Evolutionary conservation across 805 yeast species (phyloP).

Genomic region (Cyberlindnera maclurae): DNA sequence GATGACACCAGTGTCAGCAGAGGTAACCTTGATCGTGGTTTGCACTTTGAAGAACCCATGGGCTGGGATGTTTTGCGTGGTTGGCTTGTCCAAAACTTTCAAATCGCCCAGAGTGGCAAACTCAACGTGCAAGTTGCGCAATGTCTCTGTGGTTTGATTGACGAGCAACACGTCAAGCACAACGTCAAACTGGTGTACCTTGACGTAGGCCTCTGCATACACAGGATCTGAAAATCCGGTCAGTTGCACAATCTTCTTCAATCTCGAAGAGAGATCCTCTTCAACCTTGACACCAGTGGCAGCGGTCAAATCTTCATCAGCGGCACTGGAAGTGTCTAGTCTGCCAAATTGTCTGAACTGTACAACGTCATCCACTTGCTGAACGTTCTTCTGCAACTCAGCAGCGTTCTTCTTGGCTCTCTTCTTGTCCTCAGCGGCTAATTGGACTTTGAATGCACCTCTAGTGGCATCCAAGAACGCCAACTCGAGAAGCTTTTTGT

Average conservation of each 20-base stretch:
- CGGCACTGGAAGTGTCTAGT: conserved; percentile 35
- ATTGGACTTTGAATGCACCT: conserved; percentile 71
- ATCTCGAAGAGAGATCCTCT: conserved; percentile 65
- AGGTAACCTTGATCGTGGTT: conserved; percentile 86
- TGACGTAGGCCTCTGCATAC: conserved; percentile 94
- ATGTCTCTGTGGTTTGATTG: conserved; percentile 86
- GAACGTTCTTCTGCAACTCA: conserved; percentile 54
- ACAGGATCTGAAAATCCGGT: conserved; percentile 99
- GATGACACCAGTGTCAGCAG: conserved; percentile 97
- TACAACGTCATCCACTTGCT: conserved; percentile 73
- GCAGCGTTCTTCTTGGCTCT: conserved; percentile 50
- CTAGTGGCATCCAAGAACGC: conserved; percentile 87
- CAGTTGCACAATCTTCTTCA: conserved; percentile 82
- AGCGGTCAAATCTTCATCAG: conserved; percentile 52
- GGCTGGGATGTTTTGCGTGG: conserved; percentile 89
- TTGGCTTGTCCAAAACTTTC: conserved; percentile 87
- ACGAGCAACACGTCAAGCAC: conserved; percentile 89
- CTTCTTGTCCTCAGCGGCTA: conserved; percentile 51
- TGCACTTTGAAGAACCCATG: conserved; percentile 91
- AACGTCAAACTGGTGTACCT: conserved; percentile 95
- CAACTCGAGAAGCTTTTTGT: conserved; percentile 38
- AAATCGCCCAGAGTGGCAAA: conserved; percentile 95
- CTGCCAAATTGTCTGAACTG: conserved; percentile 71
- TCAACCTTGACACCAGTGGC: conserved; percentile 46
- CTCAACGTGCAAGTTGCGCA: conserved; percentile 87